Percentiles rank a stretch among this genome's conserved stretches.
These are phyloP conservation scores for Neurospora sp. DNA, from an alignment of 495 filamentous ascomycete species.

Conservation along the genomic window DNA sequence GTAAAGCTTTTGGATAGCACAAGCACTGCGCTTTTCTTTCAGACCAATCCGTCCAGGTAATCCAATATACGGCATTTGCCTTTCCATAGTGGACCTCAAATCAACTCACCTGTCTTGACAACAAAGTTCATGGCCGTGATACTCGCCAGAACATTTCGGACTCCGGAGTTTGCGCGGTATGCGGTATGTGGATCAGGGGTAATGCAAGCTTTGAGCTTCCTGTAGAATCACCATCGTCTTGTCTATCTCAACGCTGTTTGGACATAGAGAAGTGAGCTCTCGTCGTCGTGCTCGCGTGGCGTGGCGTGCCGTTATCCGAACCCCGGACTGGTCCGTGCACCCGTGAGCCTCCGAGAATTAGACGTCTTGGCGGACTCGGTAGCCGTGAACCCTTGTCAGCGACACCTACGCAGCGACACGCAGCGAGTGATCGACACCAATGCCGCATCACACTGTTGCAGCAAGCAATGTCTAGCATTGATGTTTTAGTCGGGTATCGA, in stretches of 20 bases:
- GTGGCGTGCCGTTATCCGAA: not conserved
- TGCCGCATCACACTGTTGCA: not conserved
- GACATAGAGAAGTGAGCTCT: not conserved
- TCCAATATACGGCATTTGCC: not conserved
- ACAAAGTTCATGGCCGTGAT: not conserved
- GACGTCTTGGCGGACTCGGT: not conserved
- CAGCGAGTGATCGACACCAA: not conserved
- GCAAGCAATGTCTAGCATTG: not conserved
- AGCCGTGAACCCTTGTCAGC: not conserved
- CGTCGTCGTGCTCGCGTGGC: not conserved
- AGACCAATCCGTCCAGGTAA: not conserved
- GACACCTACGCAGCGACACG: not conserved
- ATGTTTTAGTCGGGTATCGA: not conserved
- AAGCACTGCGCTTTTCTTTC: not conserved
- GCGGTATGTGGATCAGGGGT: not conserved
- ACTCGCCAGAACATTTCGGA: not conserved
- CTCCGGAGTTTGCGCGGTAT: not conserved
- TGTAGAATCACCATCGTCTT: not conserved
- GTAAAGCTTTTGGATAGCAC: not conserved
- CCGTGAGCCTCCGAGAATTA: not conserved
- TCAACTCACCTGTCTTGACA: not conserved
- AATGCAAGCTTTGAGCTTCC: not conserved
- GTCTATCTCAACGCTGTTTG: not conserved
- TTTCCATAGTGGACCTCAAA: not conserved
- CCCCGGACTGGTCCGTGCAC: not conserved